A percentile compares a stretch with the other conserved stretches of the same genome.
phyloP scores from a whole-genome alignment of 2,329 filamentous ascomycete species.

The Paradendryphiella salina region DNA sequence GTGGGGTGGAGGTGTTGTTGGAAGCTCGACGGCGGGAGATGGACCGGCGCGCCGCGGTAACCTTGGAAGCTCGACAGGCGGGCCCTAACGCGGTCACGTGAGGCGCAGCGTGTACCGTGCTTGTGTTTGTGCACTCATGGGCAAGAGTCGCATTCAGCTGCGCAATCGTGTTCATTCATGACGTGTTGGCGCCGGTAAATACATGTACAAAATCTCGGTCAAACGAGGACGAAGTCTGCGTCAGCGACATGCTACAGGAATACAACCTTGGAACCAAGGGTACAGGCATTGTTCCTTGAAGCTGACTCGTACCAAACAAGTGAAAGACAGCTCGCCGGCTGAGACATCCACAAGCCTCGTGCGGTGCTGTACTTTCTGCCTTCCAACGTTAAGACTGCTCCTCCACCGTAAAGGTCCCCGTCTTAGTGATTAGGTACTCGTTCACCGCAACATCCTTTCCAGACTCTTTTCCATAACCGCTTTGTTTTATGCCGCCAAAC shows the following conservation, averaged over 20 bases:
- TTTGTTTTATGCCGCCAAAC: slow-evolving; percentile 70
- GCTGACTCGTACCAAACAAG: slow-evolving; percentile 2
- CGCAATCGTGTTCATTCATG: background rate
- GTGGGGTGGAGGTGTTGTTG: slow-evolving; percentile 19
- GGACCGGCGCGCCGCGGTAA: slow-evolving; percentile 14
- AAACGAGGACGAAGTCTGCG: background rate
- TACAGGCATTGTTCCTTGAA: background rate
- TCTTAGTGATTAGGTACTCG: slow-evolving; percentile 67
- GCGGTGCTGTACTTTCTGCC: background rate
- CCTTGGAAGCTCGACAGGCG: slow-evolving; percentile 3
- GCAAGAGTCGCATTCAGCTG: background rate
- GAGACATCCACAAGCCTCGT: slow-evolving; percentile 1
- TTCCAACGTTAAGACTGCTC: slow-evolving; percentile 21
- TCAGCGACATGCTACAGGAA: background rate
- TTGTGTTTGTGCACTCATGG: background rate
- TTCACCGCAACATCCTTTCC: slow-evolving; percentile 67
- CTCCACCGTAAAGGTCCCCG: slow-evolving; percentile 64
- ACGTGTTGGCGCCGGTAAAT: background rate
- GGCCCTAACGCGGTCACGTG: slow-evolving; percentile 24
- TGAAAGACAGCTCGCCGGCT: background rate
- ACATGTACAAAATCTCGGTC: background rate
- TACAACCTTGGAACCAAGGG: slow-evolving; percentile 1
- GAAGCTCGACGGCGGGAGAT: slow-evolving; percentile 4
- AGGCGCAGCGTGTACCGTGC: background rate
- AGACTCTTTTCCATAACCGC: slow-evolving; percentile 68